Evolutionary conservation across 2,329 filamentous ascomycete species (phyloP), one percentile per base, ranked within the genome.

Genomic region (Monosporascus sp.): DNA sequence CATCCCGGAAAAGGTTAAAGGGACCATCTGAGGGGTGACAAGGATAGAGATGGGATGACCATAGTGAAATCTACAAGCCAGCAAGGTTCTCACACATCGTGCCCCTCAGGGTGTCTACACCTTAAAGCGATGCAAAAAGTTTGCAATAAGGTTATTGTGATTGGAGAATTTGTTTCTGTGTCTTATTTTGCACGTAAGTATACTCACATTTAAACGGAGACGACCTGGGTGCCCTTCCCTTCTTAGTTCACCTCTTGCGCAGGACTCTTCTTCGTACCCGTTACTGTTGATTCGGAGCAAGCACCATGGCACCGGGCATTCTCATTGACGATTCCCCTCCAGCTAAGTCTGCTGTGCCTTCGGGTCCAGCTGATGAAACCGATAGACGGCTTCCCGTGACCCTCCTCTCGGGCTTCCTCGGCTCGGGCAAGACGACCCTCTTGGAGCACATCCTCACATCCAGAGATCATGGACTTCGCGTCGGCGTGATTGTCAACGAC

Each of bases 401-500:
- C 0, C 72, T 85, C 1, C 71, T 85, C 0, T 85, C 81, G 1
- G 82, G 82, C 0, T 85, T 86, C 49, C 61, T 85, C 57, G 85
- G 86, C 11, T 81, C 83, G 46, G 87, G 87, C 1, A 89, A 89
- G 65, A 89, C 86, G 0, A 89, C 87, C 0, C 75, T 89, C 0
- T 75, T 89, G 0, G 80, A 87, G 55, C 81, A 88, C 55, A 86
- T 89, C 49, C 77, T 89, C 5, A 79, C 79, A 37, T 83, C 81
- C 0, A 68, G 71, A 1, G 76, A 87, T 4, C 86, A 89, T 67
- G 83, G 85, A 1, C 74, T 89, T 8, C 77, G 79, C 1, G 87
- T 90, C 53, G 87, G 85, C 1, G 81, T 89, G 15, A 86, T 89
- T 22, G 86, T 90, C 38, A 89, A 90, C 59, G 87, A 89, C 55